Conservation (phyloP, 2,329 filamentous ascomycete species). For the Penicillium janthinellum region DNA sequence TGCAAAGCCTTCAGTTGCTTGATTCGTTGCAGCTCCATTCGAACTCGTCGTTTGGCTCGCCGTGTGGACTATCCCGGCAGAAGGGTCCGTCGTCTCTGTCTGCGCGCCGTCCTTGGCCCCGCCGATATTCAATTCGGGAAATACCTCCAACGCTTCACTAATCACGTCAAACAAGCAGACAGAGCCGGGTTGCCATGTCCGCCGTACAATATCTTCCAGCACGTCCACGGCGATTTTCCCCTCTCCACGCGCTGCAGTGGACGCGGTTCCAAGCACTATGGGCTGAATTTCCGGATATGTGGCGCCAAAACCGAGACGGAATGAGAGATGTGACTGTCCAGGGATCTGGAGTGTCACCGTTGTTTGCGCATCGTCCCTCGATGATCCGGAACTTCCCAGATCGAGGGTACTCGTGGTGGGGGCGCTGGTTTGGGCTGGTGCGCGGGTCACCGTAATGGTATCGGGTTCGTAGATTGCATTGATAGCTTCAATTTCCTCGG, state of each 20-base stretch:
- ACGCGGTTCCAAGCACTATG: slow-evolving; percentile 74
- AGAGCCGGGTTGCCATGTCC: slow-evolving; percentile 70
- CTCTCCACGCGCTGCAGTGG: slow-evolving; percentile 70
- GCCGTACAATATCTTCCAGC: slow-evolving; percentile 66
- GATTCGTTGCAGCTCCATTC: not conserved
- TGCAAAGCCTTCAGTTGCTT: slow-evolving; percentile 26
- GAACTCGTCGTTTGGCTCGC: slow-evolving; percentile 2
- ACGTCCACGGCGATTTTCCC: slow-evolving; percentile 70
- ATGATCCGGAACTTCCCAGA: slow-evolving; percentile 25
- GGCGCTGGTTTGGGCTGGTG: slow-evolving; percentile 22
- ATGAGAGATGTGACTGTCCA: slow-evolving; percentile 50
- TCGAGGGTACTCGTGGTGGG: slow-evolving; percentile 32
- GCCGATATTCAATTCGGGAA: slow-evolving; percentile 58
- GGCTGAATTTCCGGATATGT: slow-evolving; percentile 77
- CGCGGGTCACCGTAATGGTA: slow-evolving; percentile 53
- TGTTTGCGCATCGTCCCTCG: slow-evolving; percentile 30
- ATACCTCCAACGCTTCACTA: slow-evolving; percentile 59
- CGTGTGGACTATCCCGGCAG: slow-evolving; percentile 5
- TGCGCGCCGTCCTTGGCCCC: slow-evolving; percentile 21
- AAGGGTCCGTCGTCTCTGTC: slow-evolving; percentile 7
- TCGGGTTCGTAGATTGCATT: slow-evolving; percentile 65
- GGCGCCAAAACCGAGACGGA: slow-evolving; percentile 65
- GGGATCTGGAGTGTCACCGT: slow-evolving; percentile 68
- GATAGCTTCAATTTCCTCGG: slow-evolving; percentile 52
- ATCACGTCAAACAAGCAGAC: slow-evolving; percentile 93